Base-by-base conservation (phyloP, 75 land plant genomes). In the Ceratopteris richardii region DNA sequence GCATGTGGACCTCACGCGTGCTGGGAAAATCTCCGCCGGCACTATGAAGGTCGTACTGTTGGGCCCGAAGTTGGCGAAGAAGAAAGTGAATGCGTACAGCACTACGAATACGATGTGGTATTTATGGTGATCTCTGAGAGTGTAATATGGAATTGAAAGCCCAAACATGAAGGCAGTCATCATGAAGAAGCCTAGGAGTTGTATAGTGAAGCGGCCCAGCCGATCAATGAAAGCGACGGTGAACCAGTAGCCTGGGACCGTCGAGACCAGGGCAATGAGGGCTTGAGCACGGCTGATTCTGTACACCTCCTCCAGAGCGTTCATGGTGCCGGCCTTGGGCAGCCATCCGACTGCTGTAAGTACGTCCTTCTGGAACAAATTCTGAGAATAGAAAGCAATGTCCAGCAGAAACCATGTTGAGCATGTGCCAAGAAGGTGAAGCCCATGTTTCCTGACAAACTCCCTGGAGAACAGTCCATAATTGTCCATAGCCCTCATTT, bases 1-100 rank as follows among this genome's bases (percentile, higher is more conserved):
- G 66, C 88, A 87, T 0, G 91, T 87, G 0, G 91, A 84, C 41
- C 90, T 40, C 36, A 86, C 58, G 54, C 90, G 56, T 6, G 88
- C 84, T 1, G 88, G 77, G 62, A 74, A 59, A 12, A 59, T 12
- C 61, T 59, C 61, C 12, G 57, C 57, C 9, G 57, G 57, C 26
- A 55, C 57, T 13, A 74, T 63, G 67, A 74, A 74, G 5, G 77
- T 74, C 24, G 77, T 74, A 57, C 39, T 30, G 57, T 74, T 74
- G 17, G 77, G 77, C 2, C 80, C 80, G 56, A 78, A 78, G 57
- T 74, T 78, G 20, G 81, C 56, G 41, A 75, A 75, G 74, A 75
- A 75, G 64, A 65, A 69, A 10, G 81, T 78, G 33, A 82, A 40
- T 0, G 77, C 71, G 55, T 85, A 85, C 65, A 85, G 68, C 16